Percentiles rank a stretch among this genome's conserved stretches.
phyloP scores from a whole-genome alignment of 106 monocot genomes.

The Allium cepa region DNA sequence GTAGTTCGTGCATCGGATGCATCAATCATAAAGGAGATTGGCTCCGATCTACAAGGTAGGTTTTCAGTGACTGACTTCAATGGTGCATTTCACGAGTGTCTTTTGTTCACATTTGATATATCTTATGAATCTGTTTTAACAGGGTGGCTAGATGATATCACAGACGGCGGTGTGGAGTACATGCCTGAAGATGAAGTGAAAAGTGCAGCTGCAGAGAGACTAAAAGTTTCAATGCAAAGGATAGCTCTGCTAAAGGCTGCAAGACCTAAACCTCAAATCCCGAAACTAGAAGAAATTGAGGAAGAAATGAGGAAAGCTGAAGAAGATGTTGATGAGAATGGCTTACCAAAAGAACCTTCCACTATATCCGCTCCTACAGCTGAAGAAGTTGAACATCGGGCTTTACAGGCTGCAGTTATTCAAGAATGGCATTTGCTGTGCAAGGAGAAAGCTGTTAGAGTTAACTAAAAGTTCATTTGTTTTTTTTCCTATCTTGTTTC shows the following conservation, averaged over 20 bases:
- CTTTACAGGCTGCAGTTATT: constrained; percentile 85
- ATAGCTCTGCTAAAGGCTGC: constrained; percentile 89
- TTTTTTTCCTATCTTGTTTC: too few species aligned
- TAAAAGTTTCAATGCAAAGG: constrained; percentile 81
- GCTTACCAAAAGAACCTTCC: constrained; percentile 61
- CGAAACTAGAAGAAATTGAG: constrained; percentile 39
- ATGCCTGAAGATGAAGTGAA: constrained; percentile 96
- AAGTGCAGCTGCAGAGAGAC: constrained; percentile 67
- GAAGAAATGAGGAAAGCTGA: constrained; percentile 31
- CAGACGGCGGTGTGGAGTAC: constrained; percentile 88
- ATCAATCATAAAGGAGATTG: constrained; percentile 80
- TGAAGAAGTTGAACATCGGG: constrained; percentile 92
- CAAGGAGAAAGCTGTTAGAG: constrained; percentile 74
- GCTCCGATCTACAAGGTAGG: constrained; percentile 5
- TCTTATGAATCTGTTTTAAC: constrained; percentile 43
- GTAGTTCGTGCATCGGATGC: constrained; percentile 86
- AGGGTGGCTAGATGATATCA: constrained; percentile 88
- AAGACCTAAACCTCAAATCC: constrained; percentile 51
- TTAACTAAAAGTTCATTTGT: constrained; percentile 8
- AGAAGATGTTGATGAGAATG: constrained; percentile 50
- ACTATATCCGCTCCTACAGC: constrained; percentile 80
- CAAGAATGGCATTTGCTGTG: constrained; percentile 89
- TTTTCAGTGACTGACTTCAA: background rate
- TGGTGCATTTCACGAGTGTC: too few species aligned
- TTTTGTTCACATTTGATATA: too few species aligned